phyloP scores from a whole-genome alignment of 208 protist genomes.

The Acanthamoeba comandoni region DNA sequence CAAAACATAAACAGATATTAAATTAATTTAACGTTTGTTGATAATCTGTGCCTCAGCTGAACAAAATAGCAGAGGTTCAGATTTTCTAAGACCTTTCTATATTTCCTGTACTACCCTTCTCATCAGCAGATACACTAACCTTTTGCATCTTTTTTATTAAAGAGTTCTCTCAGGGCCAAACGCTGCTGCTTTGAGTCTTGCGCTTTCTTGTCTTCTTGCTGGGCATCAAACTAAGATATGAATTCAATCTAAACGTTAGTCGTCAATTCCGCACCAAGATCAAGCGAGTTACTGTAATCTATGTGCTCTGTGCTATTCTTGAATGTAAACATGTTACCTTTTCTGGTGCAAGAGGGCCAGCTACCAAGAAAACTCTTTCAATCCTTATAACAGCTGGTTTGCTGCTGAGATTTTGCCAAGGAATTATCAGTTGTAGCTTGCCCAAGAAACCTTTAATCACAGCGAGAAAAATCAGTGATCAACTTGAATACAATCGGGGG shows the following conservation, averaged over 20 bases:
- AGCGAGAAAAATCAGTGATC: too few species aligned
- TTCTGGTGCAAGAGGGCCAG: conserved; percentile 20
- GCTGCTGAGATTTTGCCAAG: conserved; percentile 61
- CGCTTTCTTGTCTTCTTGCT: conserved; percentile 4
- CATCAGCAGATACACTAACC: conserved; percentile 2
- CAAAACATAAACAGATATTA: neutral
- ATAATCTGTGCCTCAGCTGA: neutral
- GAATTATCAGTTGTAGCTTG: conserved; percentile 52
- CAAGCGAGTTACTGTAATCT: neutral
- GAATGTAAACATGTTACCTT: neutral
- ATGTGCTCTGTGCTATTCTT: neutral
- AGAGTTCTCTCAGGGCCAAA: conserved; percentile 8
- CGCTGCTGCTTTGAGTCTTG: conserved; percentile 68
- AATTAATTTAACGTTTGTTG: neutral
- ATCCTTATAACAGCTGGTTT: conserved; percentile 67
- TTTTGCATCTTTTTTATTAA: conserved; percentile 5
- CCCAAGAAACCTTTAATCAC: conserved; percentile 20
- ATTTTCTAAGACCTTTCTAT: too few species aligned
- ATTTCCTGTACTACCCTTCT: too few species aligned
- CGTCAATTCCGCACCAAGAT: too few species aligned
- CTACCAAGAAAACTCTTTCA: conserved; percentile 21
- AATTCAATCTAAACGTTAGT: neutral
- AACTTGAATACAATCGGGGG: too few species aligned
- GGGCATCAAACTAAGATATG: conserved; percentile 4
- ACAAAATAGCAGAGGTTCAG: neutral